phyloP scores from a whole-genome alignment of 2,329 filamentous ascomycete genomes.

The Fusarium fracticaudum region DNA sequence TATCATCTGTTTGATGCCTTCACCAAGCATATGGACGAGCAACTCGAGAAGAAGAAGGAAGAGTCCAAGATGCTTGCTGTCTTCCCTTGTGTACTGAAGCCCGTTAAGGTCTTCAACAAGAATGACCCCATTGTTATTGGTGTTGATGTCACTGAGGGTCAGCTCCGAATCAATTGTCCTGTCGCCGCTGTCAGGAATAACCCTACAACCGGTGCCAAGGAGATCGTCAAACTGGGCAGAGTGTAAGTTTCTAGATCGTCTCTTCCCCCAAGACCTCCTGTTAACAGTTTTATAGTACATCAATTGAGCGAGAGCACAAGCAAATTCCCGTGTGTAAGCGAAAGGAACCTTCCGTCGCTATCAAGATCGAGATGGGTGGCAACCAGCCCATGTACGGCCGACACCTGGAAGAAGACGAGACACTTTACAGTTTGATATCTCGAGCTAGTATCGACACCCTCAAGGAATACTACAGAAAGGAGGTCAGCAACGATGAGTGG shows the following conservation, averaged over 20 bases:
- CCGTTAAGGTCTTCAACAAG: conserved; percentile 98
- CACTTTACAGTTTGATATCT: conserved; percentile 87
- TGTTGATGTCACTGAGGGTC: conserved; percentile 94
- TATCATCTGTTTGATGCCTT: conserved; percentile 98
- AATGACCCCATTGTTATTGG: conserved; percentile 93
- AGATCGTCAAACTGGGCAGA: conserved; percentile 86
- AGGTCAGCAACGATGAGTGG: conserved; percentile 95
- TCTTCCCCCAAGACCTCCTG: conserved; percentile 33
- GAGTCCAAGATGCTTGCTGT: conserved; percentile 95
- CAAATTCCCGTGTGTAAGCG: conserved; percentile 91
- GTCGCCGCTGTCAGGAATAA: conserved; percentile 89
- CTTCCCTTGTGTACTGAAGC: conserved; percentile 91
- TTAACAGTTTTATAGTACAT: conserved; percentile 69
- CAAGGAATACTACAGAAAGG: conserved; percentile 92
- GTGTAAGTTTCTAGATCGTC: conserved; percentile 73
- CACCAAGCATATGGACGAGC: conserved; percentile 89
- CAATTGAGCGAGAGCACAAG: conserved; percentile 98
- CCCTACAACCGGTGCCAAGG: conserved; percentile 80
- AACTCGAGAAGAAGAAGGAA: conserved; percentile 92
- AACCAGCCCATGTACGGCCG: conserved; percentile 95
- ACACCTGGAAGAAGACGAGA: conserved; percentile 91
- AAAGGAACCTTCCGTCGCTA: conserved; percentile 93
- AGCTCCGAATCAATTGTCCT: conserved; percentile 86
- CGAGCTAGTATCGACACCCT: conserved; percentile 90
- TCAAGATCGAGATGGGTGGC: conserved; percentile 95